Conservation (phyloP, 371 early-diverging fungal genomes). For the Scutellospora calospora region DNA sequence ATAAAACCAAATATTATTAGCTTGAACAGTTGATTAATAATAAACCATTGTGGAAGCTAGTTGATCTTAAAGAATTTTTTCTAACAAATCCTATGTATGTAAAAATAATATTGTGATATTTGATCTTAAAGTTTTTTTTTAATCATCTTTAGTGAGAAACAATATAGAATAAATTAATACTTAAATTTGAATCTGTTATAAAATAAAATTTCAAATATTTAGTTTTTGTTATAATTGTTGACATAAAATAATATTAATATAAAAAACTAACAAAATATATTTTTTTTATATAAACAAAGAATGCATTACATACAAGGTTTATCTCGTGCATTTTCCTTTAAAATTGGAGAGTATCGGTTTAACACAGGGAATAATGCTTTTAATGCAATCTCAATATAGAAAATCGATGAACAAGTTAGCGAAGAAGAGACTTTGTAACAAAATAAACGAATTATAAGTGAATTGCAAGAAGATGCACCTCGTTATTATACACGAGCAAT, state of each 20-base stretch:
- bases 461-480: neutral
- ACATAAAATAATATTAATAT: too few relatives aligned
- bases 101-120: neutral
- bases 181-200: too few relatives aligned
- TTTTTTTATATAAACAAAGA: neutral
- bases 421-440: neutral
- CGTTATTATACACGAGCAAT: conserved; percentile 3
- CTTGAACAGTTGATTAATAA: neutral
- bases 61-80: neutral
- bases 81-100: neutral
- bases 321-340: neutral
- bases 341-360: neutral
- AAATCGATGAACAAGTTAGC: neutral
- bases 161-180: too few relatives aligned
- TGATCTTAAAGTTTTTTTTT: too few relatives aligned
- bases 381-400: neutral
- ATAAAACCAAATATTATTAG: neutral
- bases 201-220: neutral
- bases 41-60: neutral
- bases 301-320: neutral
- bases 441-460: neutral
- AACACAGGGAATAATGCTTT: conserved; percentile 12
- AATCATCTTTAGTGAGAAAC: too few relatives aligned
- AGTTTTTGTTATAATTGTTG: neutral
- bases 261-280: neutral